Percentiles rank a stretch among this genome's conserved stretches.
These are phyloP conservation scores for Paraphaeosphaeria minitans DNA, from an alignment of 2,329 filamentous ascomycete species.

Conservation along the genomic window DNA sequence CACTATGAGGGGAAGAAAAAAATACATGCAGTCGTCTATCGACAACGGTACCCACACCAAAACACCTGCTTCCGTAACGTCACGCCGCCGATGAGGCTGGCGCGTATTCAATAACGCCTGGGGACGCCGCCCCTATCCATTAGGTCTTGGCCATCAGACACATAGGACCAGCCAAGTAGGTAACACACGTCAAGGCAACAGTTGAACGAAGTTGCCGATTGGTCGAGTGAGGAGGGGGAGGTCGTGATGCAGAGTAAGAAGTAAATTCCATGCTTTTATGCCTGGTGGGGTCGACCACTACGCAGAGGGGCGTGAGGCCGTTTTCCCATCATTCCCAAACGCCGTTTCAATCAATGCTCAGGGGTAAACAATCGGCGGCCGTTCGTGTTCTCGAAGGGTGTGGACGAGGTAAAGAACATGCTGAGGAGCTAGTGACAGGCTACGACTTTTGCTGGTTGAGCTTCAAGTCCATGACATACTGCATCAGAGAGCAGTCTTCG, in stretches of 20 bases:
- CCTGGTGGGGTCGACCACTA: not conserved
- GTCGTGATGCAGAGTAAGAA: not conserved
- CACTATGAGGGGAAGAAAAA: constrained; percentile 1
- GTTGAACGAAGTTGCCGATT: not conserved
- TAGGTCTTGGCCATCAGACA: not conserved
- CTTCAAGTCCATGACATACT: constrained; percentile 50
- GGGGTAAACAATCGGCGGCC: not conserved
- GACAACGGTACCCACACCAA: not conserved
- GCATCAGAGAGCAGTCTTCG: constrained; percentile 53
- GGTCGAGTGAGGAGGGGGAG: constrained; percentile 2
- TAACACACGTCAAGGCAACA: not conserved
- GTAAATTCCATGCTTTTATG: not conserved
- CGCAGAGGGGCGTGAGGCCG: constrained; percentile 3
- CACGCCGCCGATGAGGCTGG: constrained; percentile 1
- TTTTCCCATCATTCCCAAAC: constrained; percentile 21
- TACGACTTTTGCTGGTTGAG: constrained; percentile 36
- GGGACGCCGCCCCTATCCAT: constrained; percentile 2
- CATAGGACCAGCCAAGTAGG: not conserved
- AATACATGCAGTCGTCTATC: not conserved
- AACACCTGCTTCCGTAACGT: not conserved
- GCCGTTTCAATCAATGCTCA: constrained; percentile 25
- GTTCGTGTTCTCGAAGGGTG: not conserved
- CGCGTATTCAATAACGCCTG: not conserved
- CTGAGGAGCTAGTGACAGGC: not conserved
- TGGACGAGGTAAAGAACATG: constrained; percentile 6